Percentiles rank a stretch among this genome's conserved stretches.
Evolutionary conservation across 345 rosid genomes (phyloP).

Genomic region (Hibiscus syriacus): DNA sequence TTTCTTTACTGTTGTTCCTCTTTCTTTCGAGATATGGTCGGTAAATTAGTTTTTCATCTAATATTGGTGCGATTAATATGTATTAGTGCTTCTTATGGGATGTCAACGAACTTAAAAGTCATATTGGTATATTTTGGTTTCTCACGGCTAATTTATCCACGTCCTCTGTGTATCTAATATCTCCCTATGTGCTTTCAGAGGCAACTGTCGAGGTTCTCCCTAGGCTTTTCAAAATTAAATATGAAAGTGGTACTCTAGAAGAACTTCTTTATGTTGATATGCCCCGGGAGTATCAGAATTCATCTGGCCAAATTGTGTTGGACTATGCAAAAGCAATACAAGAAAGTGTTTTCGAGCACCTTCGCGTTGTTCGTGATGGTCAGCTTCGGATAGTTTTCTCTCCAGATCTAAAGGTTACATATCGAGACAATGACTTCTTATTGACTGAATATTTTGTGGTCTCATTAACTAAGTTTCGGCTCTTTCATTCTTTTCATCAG

Average conservation of each 20-base stretch:
- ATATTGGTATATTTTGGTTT: not conserved
- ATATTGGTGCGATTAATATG: too few species aligned
- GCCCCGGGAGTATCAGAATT: conserved; percentile 83
- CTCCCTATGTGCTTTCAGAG: conserved; percentile 39
- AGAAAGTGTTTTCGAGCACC: conserved; percentile 98
- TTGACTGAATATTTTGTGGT: not conserved
- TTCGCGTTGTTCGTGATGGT: conserved; percentile 98
- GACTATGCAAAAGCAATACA: conserved; percentile 99
- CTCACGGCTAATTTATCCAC: not conserved
- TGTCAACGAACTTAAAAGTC: not conserved
- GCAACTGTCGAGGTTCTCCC: conserved; percentile 98
- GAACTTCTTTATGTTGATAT: conserved; percentile 94
- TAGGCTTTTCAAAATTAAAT: conserved; percentile 94
- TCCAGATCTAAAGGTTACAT: conserved; percentile 76
- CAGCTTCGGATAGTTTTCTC: conserved; percentile 92
- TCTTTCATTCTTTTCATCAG: conserved; percentile 28
- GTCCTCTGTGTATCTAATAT: conserved; percentile 9
- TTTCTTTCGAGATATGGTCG: not conserved
- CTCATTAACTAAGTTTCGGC: conserved; percentile 1
- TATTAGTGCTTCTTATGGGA: not conserved
- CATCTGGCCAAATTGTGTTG: conserved; percentile 90
- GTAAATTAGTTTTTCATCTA: not conserved
- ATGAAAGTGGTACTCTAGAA: conserved; percentile 96
- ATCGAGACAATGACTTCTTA: not conserved
- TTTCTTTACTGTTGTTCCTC: not conserved